A percentile compares a stretch with the other conserved stretches of the same genome.
Evolutionary conservation across 129 eudicot species (phyloP).

Genomic region (Deinandra increscens): DNA sequence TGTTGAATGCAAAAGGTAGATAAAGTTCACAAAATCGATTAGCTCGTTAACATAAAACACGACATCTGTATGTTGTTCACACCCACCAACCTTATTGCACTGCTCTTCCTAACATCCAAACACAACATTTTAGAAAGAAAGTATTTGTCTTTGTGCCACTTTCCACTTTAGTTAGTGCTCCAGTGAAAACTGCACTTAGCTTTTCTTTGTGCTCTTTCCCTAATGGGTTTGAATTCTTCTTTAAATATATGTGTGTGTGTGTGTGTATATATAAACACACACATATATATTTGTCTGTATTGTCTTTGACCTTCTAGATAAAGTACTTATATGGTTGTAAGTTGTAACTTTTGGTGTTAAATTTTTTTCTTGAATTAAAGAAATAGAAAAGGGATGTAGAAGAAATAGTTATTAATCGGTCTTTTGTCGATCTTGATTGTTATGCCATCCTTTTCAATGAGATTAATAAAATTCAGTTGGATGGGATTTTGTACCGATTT

Average conservation of each 20-base stretch:
- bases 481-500: not conserved
- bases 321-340: not conserved
- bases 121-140: not conserved
- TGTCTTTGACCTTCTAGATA: conserved; percentile 22
- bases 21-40: not conserved
- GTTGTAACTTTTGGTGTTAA: not conserved
- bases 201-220: conserved; percentile 2
- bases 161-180: conserved; percentile 26
- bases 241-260: not conserved
- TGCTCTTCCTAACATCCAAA: conserved; percentile 6
- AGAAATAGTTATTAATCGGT: not conserved
- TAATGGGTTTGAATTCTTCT: conserved; percentile 12
- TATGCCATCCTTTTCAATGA: not conserved
- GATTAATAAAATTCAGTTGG: not conserved
- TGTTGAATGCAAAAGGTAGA: not conserved
- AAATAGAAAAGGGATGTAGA: not conserved
- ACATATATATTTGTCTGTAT: not conserved
- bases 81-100: conserved; percentile 24
- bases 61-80: not conserved
- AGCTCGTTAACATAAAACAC: not conserved
- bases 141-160: conserved; percentile 14
- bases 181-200: conserved; percentile 28
- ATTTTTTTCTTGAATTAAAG: not conserved
- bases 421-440: conserved; percentile 10
- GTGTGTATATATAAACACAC: not conserved